Base-by-base conservation (phyloP, 2,329 filamentous ascomycete species). In the Teratosphaeria gauchensis region DNA sequence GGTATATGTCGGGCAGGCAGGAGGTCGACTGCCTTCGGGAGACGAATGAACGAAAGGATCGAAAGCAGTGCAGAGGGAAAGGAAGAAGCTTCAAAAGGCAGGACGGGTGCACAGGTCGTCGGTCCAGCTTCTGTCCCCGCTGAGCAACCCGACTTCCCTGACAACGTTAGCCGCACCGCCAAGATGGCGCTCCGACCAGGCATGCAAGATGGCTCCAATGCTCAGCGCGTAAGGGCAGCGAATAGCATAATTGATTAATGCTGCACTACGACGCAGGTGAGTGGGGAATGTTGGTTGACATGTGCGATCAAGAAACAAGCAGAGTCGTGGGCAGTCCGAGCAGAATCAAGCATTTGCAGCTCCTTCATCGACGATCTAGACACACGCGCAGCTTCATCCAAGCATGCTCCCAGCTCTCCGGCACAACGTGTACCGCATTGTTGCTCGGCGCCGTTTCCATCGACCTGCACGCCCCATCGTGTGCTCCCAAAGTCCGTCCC, bases 1-100 rank as follows among this genome's bases (percentile, higher is more conserved):
- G 16, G 2, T 19, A 12, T 28, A 24, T 11, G 51, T 32, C 48
- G 58, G 56, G 56, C 55, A 56, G 56, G 56, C 55, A 56, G 58
- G 56, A 56, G 56, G 58, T 53, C 56, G 61, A 62, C 58, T 60
- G 61, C 61, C 61, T 48, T 56, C 54, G 30, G 56, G 51, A 19
- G n/a, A 8, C 42, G 51, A 30, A 51, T 9, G 21, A 21, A 52
- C 51, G 30, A 56, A 32, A 55, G 58, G 48, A 24, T 31, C 38
- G 30, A 56, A 53, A 32, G 57, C 54, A 38, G 57, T 57, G 35
- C 21, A 42, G 46, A 51, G 24, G 31, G 48, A 48, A 53, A 38
- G 32, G 24, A 55, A 32, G 51, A 55, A 52, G 53, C 48, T 33
- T 51, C 21, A 11, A 42, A 56, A 16, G 28, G 57, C 16, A 32